phyloP scores from a whole-genome alignment of 2,329 filamentous ascomycete species.

The Thelonectria discophora region DNA sequence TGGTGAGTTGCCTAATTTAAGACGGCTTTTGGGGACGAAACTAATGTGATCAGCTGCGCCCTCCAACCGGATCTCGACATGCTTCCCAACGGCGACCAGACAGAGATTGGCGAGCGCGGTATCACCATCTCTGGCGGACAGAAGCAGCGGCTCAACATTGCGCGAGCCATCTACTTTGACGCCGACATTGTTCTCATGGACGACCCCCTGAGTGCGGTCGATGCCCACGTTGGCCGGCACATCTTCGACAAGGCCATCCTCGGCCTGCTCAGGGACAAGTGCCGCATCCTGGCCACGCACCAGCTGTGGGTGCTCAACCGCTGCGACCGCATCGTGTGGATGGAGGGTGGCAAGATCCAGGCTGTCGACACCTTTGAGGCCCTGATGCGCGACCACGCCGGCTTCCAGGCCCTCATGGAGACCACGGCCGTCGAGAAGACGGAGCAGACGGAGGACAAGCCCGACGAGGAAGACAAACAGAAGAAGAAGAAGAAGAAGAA shows the following conservation, averaged over 20 bases:
- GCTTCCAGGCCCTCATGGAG: slow-evolving; percentile 86
- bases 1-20: slow-evolving; percentile 60
- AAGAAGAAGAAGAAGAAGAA: slow-evolving; percentile 67
- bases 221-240: slow-evolving; percentile 74
- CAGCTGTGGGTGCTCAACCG: slow-evolving; percentile 92
- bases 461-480: slow-evolving; percentile 41
- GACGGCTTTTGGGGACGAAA: not conserved
- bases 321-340: slow-evolving; percentile 92
- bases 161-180: slow-evolving; percentile 78
- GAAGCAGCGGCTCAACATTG: slow-evolving; percentile 95
- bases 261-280: slow-evolving; percentile 87
- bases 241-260: slow-evolving; percentile 96
- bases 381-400: slow-evolving; percentile 79
- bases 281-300: slow-evolving; percentile 90
- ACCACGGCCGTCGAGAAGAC: slow-evolving; percentile 77
- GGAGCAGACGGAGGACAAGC: slow-evolving; percentile 54
- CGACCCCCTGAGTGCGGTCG: slow-evolving; percentile 73
- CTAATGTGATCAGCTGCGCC: slow-evolving; percentile 67
- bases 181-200: slow-evolving; percentile 75
- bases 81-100: slow-evolving; percentile 87
- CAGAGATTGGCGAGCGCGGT: slow-evolving; percentile 93
- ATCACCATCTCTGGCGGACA: slow-evolving; percentile 96
- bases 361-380: slow-evolving; percentile 91
- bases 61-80: slow-evolving; percentile 88
- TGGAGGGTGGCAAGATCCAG: slow-evolving; percentile 85